Base-by-base conservation (phyloP, 116 monocot genomes). In the Dioscorea cayenensis region DNA sequence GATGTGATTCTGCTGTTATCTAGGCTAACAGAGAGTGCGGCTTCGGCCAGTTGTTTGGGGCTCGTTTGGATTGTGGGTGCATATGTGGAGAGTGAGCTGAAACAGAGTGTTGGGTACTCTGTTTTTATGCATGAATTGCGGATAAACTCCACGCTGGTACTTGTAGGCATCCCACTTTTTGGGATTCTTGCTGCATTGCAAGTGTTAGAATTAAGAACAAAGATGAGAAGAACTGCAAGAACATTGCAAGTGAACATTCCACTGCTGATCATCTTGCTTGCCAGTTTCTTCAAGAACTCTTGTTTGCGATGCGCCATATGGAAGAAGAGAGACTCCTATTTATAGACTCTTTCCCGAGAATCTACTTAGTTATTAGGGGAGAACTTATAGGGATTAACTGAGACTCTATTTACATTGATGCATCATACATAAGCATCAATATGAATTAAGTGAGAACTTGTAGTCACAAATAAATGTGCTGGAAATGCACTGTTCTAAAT, bases 1-100 rank as follows among this genome's bases (percentile, higher is more conserved):
- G 76, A 64, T 19, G 80, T 75, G 36, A 77, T 66, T 27, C 36
- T 74, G 5, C 80, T 83, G 17, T 49, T 68, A 20, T 36, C 28
- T 21, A 86, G 77, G 75, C 52, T 75, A 10, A 86, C 72, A 36
- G 51, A 63, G 28, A 86, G 74, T 17, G 86, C 86, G 0, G 73
- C 82, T 23, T 82, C 52, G 14, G 82, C 79, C 12, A 86, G 73
- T 59, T 74, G 77, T 12, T 50, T 29, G 29, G 76, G 71, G 51
- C 77, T 85, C 28, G 29, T 71, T 11, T 36, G 32, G 36, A 86
- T 70, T 36, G 68, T 71, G 64, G 66, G 37, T 14, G 83, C 83
- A 58, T 73, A 75, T 49, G 75, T 49, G 5, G 72, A 43, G 49
- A 86, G 86, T n/a, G 86, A 75, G 49, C 27, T 36, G 50, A 80